These are phyloP conservation scores for Atractiella rhizophila DNA, from an alignment of 768 basidiomycete species.

Conservation along the genomic window DNA sequence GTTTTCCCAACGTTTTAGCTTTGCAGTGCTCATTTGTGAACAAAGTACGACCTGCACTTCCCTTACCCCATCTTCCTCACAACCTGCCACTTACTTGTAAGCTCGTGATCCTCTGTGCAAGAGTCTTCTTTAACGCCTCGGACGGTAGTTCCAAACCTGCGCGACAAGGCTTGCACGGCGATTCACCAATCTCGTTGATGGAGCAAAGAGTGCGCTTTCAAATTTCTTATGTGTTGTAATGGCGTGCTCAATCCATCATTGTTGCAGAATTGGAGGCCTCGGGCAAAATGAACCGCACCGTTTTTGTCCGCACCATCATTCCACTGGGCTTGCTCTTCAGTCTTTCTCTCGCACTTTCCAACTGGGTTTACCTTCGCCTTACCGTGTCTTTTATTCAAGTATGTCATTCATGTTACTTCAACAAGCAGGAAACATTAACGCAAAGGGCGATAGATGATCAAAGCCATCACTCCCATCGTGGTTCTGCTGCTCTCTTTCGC, in stretches of 20 bases:
- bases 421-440: no score
- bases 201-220: slow-evolving; percentile 25
- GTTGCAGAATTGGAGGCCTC: not conserved
- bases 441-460: slow-evolving; percentile 3
- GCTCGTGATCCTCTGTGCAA: not conserved
- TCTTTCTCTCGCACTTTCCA: slow-evolving; percentile 54
- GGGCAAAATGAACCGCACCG: slow-evolving; percentile 46
- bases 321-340: slow-evolving; percentile 35
- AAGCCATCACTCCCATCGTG: slow-evolving; percentile 75
- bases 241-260: not conserved
- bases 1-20: slow-evolving; percentile 20
- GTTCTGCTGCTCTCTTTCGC: slow-evolving; percentile 79
- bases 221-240: not conserved
- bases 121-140: not conserved
- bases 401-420: not conserved
- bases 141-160: slow-evolving; percentile 29
- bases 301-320: slow-evolving; percentile 63
- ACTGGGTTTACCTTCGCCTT: slow-evolving; percentile 70
- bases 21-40: not conserved
- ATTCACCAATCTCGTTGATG: slow-evolving; percentile 54
- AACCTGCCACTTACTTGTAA: slow-evolving; percentile 7
- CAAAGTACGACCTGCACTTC: not conserved
- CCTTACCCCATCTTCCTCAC: slow-evolving; percentile 6
- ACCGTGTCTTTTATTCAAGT: slow-evolving; percentile 71
- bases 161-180: slow-evolving; percentile 64